Percentiles rank a stretch among this genome's conserved stretches.
These are phyloP conservation scores for Colletotrichum sp. DNA, from an alignment of 2,329 filamentous ascomycete species.

Conservation along the genomic window DNA sequence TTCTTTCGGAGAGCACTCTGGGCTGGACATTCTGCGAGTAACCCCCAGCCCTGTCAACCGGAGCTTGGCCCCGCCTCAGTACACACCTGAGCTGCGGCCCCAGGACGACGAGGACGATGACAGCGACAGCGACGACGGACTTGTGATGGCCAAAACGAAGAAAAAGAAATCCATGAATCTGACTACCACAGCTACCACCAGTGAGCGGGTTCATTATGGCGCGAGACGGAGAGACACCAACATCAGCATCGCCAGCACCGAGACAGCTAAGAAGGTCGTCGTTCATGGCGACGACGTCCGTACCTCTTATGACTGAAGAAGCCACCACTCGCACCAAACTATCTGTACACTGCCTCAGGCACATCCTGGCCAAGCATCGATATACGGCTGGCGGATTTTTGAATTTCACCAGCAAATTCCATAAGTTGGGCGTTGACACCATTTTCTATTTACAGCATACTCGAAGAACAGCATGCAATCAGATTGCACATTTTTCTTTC, in stretches of 20 bases:
- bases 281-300: constrained; percentile 14
- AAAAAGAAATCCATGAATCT: constrained; percentile 37
- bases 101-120: constrained; percentile 46
- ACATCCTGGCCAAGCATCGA: not conserved
- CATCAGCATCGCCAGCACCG: constrained; percentile 64
- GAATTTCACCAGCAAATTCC: not conserved
- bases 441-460: not conserved
- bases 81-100: constrained; percentile 13
- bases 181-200: not conserved
- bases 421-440: not conserved
- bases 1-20: constrained; percentile 26
- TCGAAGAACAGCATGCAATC: constrained; percentile 18
- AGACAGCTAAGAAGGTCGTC: constrained; percentile 62
- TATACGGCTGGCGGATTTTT: not conserved
- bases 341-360: not conserved
- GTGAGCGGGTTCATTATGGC: constrained; percentile 35
- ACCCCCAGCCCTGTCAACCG: not conserved
- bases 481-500: constrained; percentile 9
- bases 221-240: constrained; percentile 62
- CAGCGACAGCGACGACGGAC: constrained; percentile 58
- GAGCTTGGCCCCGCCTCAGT: not conserved
- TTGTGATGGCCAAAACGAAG: constrained; percentile 58
- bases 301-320: not conserved
- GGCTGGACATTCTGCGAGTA: constrained; percentile 20
- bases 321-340: not conserved